phyloP scores from a whole-genome alignment of 805 yeast genomes.

The Spathaspora girioi region DNA sequence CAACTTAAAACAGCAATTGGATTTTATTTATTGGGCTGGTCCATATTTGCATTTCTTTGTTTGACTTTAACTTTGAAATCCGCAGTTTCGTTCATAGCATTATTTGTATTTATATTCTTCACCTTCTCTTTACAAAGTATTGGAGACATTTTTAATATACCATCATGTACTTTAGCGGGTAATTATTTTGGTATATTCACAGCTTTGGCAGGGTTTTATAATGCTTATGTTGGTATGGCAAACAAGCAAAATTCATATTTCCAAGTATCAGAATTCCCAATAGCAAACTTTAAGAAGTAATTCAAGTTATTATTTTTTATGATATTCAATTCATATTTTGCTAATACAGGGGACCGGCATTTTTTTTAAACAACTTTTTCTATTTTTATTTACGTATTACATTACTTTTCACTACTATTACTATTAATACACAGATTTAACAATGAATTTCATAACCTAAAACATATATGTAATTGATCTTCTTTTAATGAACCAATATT shows the following conservation, averaged over 20 bases:
- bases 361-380: not conserved
- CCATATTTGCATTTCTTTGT: constrained; percentile 53
- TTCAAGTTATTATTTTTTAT: too few species aligned
- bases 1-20: constrained; percentile 50
- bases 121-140: constrained; percentile 53
- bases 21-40: constrained; percentile 58
- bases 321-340: not conserved
- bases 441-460: too few species aligned
- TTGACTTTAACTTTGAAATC: constrained; percentile 55
- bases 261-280: constrained; percentile 39
- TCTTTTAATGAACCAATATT: too few species aligned
- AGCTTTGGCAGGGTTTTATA: constrained; percentile 57
- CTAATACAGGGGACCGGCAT: not conserved
- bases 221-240: constrained; percentile 59
- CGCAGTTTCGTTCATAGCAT: constrained; percentile 56
- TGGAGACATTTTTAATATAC: constrained; percentile 45
- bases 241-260: constrained; percentile 57
- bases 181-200: constrained; percentile 58
- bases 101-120: constrained; percentile 49
- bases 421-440: not conserved
- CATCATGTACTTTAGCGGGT: constrained; percentile 49
- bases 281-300: too few species aligned
- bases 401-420: not conserved
- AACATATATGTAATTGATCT: too few species aligned
- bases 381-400: not conserved